Conservation (phyloP, 2,329 filamentous ascomycete genomes). For the Penicillium aurantiogriseum region DNA sequence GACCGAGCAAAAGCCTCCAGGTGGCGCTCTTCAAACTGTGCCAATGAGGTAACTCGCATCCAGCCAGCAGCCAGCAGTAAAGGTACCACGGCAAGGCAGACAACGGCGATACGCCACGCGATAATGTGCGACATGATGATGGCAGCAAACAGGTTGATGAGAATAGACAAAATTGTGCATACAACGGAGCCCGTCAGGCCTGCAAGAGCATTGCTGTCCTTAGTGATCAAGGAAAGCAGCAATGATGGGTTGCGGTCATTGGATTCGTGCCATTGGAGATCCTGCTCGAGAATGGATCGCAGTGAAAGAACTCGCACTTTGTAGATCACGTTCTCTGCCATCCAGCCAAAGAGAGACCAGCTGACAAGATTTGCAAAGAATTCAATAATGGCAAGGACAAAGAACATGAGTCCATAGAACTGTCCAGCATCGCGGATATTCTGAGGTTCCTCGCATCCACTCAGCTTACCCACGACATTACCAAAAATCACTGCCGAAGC, state of each 20-base stretch:
- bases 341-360: conserved; percentile 56
- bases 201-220: conserved; percentile 66
- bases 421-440: conserved; percentile 51
- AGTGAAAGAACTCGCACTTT: conserved; percentile 63
- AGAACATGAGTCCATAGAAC: conserved; percentile 59
- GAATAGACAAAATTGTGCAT: conserved; percentile 67
- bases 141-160: conserved; percentile 66
- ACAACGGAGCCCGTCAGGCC: conserved; percentile 69
- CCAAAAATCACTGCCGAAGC: conserved; percentile 61
- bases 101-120: conserved; percentile 73
- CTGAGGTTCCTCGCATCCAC: conserved; percentile 51
- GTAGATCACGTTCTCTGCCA: conserved; percentile 65
- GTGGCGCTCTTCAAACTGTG: conserved; percentile 56
- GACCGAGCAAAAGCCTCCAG: conserved; percentile 51
- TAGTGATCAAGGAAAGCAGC: conserved; percentile 66
- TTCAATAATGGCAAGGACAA: conserved; percentile 59
- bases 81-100: conserved; percentile 67
- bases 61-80: conserved; percentile 66
- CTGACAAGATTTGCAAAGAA: conserved; percentile 62
- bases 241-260: conserved; percentile 59
- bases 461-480: conserved; percentile 56
- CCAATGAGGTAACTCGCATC: conserved; percentile 62
- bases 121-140: conserved; percentile 69
- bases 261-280: conserved; percentile 68
- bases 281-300: conserved; percentile 62